Evolutionary conservation across 495 filamentous ascomycete genomes (phyloP).

Genomic region (Lophium mytilinum): DNA sequence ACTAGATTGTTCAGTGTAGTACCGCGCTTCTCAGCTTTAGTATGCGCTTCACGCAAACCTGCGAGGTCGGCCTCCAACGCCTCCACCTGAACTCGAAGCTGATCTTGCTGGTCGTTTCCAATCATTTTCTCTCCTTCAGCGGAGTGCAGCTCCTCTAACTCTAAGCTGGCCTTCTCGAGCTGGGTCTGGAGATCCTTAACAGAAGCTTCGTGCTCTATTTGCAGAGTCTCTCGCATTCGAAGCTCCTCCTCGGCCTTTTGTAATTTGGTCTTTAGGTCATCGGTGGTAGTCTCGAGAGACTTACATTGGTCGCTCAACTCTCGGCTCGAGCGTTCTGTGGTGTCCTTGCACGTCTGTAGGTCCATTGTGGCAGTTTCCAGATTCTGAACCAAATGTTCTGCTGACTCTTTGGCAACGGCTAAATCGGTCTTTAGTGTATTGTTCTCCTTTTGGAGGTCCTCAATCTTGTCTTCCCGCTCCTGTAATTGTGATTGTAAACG

Average conservation of each 20-base stretch:
- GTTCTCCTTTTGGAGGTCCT: slow-evolving; percentile 27
- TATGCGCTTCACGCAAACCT: slow-evolving; percentile 36
- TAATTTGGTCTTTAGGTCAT: slow-evolving; percentile 29
- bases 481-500: slow-evolving; percentile 41
- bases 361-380: slow-evolving; percentile 27
- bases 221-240: slow-evolving; percentile 15
- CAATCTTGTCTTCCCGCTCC: slow-evolving; percentile 26
- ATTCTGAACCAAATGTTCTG: slow-evolving; percentile 28
- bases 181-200: slow-evolving; percentile 21
- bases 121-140: slow-evolving; percentile 18
- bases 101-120: slow-evolving; percentile 19
- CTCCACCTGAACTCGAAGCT: slow-evolving; percentile 15
- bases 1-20: slow-evolving; percentile 47
- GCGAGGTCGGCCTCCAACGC: slow-evolving; percentile 20
- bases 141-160: slow-evolving; percentile 24
- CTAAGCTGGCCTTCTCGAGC: slow-evolving; percentile 26
- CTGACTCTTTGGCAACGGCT: slow-evolving; percentile 30
- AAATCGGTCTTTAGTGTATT: slow-evolving; percentile 29
- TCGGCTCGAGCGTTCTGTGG: slow-evolving; percentile 17
- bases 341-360: slow-evolving; percentile 24
- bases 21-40: slow-evolving; percentile 44
- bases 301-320: slow-evolving; percentile 15
- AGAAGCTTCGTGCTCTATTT: slow-evolving; percentile 6
- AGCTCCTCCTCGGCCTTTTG: slow-evolving; percentile 42
- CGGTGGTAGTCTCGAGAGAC: slow-evolving; percentile 15